Conservation (phyloP, 1,139 yeast species). For the Geotrichum carabidarum region DNA sequence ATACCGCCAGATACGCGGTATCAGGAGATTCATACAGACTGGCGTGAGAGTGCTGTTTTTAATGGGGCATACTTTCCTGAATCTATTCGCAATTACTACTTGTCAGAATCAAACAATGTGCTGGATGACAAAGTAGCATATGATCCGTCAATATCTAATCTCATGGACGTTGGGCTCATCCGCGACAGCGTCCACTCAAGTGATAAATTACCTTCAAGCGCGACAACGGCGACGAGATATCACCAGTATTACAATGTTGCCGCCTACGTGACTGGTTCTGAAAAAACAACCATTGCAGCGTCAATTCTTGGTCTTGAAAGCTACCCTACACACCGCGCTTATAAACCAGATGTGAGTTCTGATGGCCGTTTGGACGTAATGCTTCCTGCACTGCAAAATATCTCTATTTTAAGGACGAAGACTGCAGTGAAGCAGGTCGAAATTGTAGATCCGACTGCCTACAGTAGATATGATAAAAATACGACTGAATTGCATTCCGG, state of each 20-base stretch:
- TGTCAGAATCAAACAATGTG: not conserved
- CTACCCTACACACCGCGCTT: not conserved
- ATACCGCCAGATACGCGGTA: conserved; percentile 14
- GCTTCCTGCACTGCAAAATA: conserved; percentile 8
- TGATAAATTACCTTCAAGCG: not conserved
- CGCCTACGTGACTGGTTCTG: conserved; percentile 17
- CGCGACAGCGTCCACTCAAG: not conserved
- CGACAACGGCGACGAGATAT: not conserved
- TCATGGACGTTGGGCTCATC: conserved; percentile 16
- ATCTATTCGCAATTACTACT: conserved; percentile 1
- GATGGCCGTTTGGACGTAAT: not conserved
- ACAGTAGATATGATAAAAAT: not conserved
- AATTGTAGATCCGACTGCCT: conserved; percentile 7
- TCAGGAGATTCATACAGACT: not conserved
- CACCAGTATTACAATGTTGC: conserved; percentile 5
- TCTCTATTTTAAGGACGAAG: conserved; percentile 12
- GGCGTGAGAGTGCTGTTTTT: not conserved
- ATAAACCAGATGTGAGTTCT: not conserved
- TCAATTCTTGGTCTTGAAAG: not conserved
- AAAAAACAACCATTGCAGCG: conserved; percentile 15
- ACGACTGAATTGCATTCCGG: not conserved
- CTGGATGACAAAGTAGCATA: conserved; percentile 2
- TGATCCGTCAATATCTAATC: conserved; percentile 11
- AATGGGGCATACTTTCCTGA: not conserved
- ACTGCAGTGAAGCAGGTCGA: conserved; percentile 14